Percentiles rank a stretch among this genome's conserved stretches.
These are phyloP conservation scores for Grosmannia penicillata DNA, from an alignment of 2,329 filamentous ascomycete genomes.

Conservation along the genomic window DNA sequence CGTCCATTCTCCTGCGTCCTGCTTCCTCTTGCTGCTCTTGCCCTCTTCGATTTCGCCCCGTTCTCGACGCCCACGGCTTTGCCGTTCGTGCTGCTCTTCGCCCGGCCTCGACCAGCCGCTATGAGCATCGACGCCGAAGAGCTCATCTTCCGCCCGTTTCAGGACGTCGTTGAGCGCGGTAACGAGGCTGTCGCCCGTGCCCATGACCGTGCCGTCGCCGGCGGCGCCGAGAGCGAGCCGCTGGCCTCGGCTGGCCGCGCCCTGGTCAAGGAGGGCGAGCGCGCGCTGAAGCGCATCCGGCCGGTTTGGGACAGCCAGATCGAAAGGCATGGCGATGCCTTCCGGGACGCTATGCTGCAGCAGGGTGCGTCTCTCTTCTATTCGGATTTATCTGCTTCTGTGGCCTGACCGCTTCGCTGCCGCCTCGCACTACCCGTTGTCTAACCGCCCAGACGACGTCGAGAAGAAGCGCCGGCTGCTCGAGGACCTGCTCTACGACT, in stretches of 20 bases:
- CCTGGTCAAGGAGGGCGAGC: slow-evolving; percentile 17
- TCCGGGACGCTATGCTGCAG: slow-evolving; percentile 20
- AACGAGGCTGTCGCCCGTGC: slow-evolving; percentile 22
- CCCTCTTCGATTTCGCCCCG: too few species aligned
- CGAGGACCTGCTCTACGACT: slow-evolving; percentile 27
- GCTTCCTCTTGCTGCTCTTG: too few species aligned
- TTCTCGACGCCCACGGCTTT: neutral
- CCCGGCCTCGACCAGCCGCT: neutral
- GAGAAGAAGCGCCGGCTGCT: slow-evolving; percentile 17
- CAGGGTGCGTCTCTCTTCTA: slow-evolving; percentile 14
- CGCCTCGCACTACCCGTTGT: neutral
- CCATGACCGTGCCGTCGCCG: too few species aligned
- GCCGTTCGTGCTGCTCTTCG: neutral
- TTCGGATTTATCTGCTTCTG: neutral
- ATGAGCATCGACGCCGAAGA: slow-evolving; percentile 16
- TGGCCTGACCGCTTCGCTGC: too few species aligned
- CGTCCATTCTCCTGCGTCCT: too few species aligned
- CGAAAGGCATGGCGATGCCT: slow-evolving; percentile 21
- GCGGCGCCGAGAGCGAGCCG: slow-evolving; percentile 12
- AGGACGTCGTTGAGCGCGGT: slow-evolving; percentile 23
- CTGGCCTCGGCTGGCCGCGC: slow-evolving; percentile 19
- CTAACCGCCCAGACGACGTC: slow-evolving; percentile 14
- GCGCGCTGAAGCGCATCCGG: slow-evolving; percentile 21
- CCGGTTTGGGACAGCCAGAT: slow-evolving; percentile 23
- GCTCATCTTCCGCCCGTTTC: slow-evolving; percentile 21